A percentile compares a stretch with the other conserved stretches of the same genome.
These are phyloP conservation scores for Tripterygium wilfordii DNA, from an alignment of 177 flowering plant species.

Conservation along the genomic window DNA sequence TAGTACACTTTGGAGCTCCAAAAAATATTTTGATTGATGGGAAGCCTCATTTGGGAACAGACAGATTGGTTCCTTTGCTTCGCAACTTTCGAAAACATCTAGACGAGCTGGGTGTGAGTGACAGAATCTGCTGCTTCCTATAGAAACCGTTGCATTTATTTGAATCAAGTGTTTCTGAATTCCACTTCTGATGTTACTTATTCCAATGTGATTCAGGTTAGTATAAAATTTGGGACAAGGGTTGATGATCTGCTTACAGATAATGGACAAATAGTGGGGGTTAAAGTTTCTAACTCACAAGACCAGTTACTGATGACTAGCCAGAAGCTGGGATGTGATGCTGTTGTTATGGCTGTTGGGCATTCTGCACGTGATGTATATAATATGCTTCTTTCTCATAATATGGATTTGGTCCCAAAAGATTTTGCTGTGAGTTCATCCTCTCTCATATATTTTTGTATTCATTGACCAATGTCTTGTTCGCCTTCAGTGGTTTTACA, in stretches of 20 bases:
- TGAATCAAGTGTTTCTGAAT: neutral
- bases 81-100: constrained; percentile 76
- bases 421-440: constrained; percentile 87
- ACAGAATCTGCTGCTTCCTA: constrained; percentile 1
- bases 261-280: constrained; percentile 56
- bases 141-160: neutral
- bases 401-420: constrained; percentile 65
- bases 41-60: constrained; percentile 98
- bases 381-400: constrained; percentile 80
- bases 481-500: too few relatives aligned
- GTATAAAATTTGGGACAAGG: constrained; percentile 82
- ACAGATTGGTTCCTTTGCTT: constrained; percentile 80
- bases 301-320: constrained; percentile 18
- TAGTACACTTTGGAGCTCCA: constrained; percentile 97
- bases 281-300: constrained; percentile 58
- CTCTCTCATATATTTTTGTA: neutral
- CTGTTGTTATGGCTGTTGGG: constrained; percentile 88
- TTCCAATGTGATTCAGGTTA: constrained; percentile 48
- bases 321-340: constrained; percentile 64
- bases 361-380: constrained; percentile 98
- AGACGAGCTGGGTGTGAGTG: constrained; percentile 67
- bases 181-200: neutral
- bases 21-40: constrained; percentile 76
- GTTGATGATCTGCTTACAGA: constrained; percentile 82
- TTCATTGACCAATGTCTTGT: too few relatives aligned